Evolutionary conservation across 441 rosid species (phyloP), one percentile per base, ranked within the genome.

Genomic region (Rhodomyrtus psidioides): DNA sequence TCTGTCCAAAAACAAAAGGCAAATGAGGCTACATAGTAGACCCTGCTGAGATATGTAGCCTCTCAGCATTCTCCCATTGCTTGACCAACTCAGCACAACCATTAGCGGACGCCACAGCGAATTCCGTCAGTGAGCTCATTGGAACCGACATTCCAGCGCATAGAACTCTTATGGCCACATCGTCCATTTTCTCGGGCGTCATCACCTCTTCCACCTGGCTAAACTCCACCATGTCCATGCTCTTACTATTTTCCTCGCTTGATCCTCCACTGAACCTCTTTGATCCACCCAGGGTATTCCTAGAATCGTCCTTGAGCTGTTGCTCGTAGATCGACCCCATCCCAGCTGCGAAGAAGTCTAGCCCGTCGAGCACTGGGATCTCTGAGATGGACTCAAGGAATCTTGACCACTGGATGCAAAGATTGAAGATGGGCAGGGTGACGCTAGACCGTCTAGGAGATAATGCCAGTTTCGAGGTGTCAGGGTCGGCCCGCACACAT

Each of bases 61-160:
- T n/a, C n/a, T n/a, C n/a, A n/a, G n/a, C n/a, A n/a, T n/a, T n/a
- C n/a, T n/a, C n/a, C n/a, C n/a, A n/a, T n/a, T n/a, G n/a, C n/a
- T n/a, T n/a, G n/a, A n/a, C n/a, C n/a, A n/a, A n/a, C n/a, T n/a
- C n/a, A n/a, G n/a, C n/a, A n/a, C n/a, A n/a, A n/a, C n/a, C n/a
- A n/a, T n/a, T n/a, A n/a, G n/a, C n/a, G n/a, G n/a, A n/a, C n/a
- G n/a, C n/a, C n/a, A n/a, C n/a, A n/a, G n/a, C n/a, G n/a, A n/a
- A n/a, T n/a, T n/a, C n/a, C n/a, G n/a, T n/a, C n/a, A n/a, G n/a
- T n/a, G n/a, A n/a, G n/a, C n/a, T n/a, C n/a, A n/a, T n/a, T n/a
- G n/a, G n/a, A n/a, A n/a, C n/a, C n/a, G n/a, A n/a, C n/a, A 97
- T 95, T 65, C 99, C 98, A 60, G 97, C 99, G 90, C 99, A 98